These are phyloP conservation scores for Saccharum officinarum DNA, from an alignment of 176 grass and related monocot genomes.

Conservation along the genomic window DNA sequence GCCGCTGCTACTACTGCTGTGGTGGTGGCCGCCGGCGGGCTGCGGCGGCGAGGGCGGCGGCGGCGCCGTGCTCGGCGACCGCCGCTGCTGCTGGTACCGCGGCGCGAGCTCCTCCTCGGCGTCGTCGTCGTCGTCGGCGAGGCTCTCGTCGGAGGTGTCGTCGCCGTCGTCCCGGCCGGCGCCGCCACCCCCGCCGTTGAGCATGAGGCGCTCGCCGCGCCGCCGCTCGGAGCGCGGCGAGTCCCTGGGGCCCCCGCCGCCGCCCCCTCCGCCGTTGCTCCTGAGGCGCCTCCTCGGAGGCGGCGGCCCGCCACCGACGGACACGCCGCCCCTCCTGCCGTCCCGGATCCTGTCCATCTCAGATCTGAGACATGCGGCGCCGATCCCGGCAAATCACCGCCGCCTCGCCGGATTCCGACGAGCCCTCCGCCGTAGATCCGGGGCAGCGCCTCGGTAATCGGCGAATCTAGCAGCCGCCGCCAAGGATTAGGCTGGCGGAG, in stretches of 20 bases:
- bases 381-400: slow-evolving; percentile 47
- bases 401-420: slow-evolving; percentile 36
- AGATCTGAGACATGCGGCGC: slow-evolving; percentile 60
- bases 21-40: slow-evolving; percentile 31
- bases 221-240: slow-evolving; percentile 54
- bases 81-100: slow-evolving; percentile 43
- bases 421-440: slow-evolving; percentile 30
- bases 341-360: slow-evolving; percentile 82
- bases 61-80: slow-evolving; percentile 59
- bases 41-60: slow-evolving; percentile 67
- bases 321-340: slow-evolving; percentile 42
- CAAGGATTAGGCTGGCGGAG: not conserved
- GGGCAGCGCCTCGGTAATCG: not conserved
- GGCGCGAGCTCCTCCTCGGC: slow-evolving; percentile 71
- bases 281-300: slow-evolving; percentile 48
- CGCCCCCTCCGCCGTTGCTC: slow-evolving; percentile 45
- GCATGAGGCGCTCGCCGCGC: slow-evolving; percentile 55
- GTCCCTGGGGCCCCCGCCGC: slow-evolving; percentile 36
- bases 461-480: not conserved
- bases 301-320: slow-evolving; percentile 47
- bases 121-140: slow-evolving; percentile 75
- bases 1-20: slow-evolving; percentile 57
- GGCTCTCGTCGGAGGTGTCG: slow-evolving; percentile 85
- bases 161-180: slow-evolving; percentile 62
- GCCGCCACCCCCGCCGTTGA: slow-evolving; percentile 53